A percentile compares a stretch with the other conserved stretches of the same genome.
These are phyloP conservation scores for Crucihimalaya himalaica DNA, from an alignment of 345 rosid genomes.

Conservation along the genomic window DNA sequence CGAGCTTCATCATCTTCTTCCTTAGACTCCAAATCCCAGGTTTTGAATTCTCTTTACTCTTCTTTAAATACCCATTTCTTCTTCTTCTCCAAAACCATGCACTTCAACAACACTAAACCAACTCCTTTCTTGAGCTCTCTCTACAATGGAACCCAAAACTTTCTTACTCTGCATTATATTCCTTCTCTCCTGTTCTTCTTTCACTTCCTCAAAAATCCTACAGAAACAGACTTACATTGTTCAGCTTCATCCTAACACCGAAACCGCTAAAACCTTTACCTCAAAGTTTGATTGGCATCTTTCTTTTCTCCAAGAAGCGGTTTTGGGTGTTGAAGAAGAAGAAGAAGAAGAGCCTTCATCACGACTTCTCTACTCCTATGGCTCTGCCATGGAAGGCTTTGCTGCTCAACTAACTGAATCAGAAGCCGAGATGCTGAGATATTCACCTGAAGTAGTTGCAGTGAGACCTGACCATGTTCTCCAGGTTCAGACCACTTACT, in stretches of 20 bases:
- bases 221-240: constrained; percentile 65
- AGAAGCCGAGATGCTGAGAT: constrained; percentile 51
- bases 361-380: constrained; percentile 82
- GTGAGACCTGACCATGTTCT: constrained; percentile 68
- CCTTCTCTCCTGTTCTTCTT: constrained; percentile 41
- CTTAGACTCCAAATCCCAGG: constrained; percentile 34
- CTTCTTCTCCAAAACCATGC: constrained; percentile 45
- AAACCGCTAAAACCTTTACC: constrained; percentile 40
- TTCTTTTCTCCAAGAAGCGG: constrained; percentile 57
- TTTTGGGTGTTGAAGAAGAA: constrained; percentile 38
- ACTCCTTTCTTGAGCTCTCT: constrained; percentile 13
- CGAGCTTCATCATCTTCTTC: constrained; percentile 77
- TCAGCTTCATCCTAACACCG: constrained; percentile 77
- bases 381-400: constrained; percentile 84
- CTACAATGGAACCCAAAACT: constrained; percentile 45
- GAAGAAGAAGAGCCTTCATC: constrained; percentile 57
- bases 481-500: constrained; percentile 80
- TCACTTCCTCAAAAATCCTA: constrained; percentile 35
- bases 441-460: constrained; percentile 63
- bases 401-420: constrained; percentile 70
- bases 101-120: constrained; percentile 31
- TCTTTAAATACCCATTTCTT: constrained; percentile 61
- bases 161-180: constrained; percentile 34
- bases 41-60: constrained; percentile 48
- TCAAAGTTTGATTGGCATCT: constrained; percentile 71